phyloP scores from a whole-genome alignment of 2,329 filamentous ascomycete genomes.

The Colletotrichum somersetense region DNA sequence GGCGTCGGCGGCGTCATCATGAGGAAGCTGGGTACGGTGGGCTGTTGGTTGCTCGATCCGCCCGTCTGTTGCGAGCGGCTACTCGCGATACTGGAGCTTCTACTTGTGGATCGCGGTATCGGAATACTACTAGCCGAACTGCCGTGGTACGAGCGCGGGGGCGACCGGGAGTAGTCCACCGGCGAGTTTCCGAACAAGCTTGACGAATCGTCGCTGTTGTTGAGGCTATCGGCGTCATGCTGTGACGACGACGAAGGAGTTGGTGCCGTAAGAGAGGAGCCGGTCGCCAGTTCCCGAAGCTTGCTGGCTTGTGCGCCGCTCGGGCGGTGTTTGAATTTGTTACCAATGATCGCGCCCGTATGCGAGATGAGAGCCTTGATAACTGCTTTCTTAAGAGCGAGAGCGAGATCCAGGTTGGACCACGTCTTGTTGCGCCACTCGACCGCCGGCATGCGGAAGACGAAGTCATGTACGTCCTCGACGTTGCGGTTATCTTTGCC shows the following conservation, averaged over 20 bases:
- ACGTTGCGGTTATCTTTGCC: constrained; percentile 95
- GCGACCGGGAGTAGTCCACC: constrained; percentile 70
- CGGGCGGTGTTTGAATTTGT: constrained; percentile 94
- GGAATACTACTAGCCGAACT: constrained; percentile 63
- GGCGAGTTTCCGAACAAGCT: constrained; percentile 66
- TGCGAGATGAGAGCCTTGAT: constrained; percentile 95
- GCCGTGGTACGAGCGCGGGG: constrained; percentile 65
- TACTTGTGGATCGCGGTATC: constrained; percentile 59
- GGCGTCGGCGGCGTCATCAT: constrained; percentile 64
- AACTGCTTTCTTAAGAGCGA: constrained; percentile 94
- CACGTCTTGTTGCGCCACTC: constrained; percentile 99
- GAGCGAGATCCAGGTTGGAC: constrained; percentile 94
- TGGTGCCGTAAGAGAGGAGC: constrained; percentile 72
- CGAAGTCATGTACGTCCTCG: constrained; percentile 96
- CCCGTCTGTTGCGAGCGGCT: constrained; percentile 57
- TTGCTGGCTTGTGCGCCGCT: constrained; percentile 82
- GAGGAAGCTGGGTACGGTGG: constrained; percentile 55
- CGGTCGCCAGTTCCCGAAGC: constrained; percentile 86
- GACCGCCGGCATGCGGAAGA: constrained; percentile 93
- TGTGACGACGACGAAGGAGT: constrained; percentile 55
- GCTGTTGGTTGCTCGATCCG: constrained; percentile 46
- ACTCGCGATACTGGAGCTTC: constrained; percentile 66
- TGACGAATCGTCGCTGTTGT: constrained; percentile 69
- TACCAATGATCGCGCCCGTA: constrained; percentile 94
- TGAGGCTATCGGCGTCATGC: constrained; percentile 57